A percentile compares a stretch with the other conserved stretches of the same genome.
Conservation (phyloP, 805 yeast genomes). For the Barnettozyma sp. region DNA sequence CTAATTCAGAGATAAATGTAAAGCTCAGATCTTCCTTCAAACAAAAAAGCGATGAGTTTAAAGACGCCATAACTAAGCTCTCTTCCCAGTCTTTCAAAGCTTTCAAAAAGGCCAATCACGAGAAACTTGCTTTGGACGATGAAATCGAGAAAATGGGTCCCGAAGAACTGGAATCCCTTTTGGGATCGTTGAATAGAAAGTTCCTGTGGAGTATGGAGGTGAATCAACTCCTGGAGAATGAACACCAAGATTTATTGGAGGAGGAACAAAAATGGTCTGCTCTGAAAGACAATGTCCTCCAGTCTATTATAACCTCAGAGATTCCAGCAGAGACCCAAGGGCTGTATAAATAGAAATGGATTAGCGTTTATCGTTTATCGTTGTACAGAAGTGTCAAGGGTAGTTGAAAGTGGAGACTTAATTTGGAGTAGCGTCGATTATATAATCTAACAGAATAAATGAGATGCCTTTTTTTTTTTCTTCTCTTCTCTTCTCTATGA, state of each 20-base stretch:
- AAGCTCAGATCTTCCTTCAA: conserved; percentile 17
- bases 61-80: background rate
- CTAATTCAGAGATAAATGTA: conserved; percentile 22
- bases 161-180: conserved; percentile 16
- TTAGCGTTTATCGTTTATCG: background rate
- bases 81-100: conserved; percentile 10
- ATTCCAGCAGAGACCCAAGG: conserved; percentile 9
- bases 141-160: background rate
- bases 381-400: too few relatives aligned
- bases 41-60: conserved; percentile 11
- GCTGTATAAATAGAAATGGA: conserved; percentile 1
- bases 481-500: too few relatives aligned
- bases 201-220: conserved; percentile 34
- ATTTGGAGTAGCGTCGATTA: too few relatives aligned
- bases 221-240: conserved; percentile 30
- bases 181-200: conserved; percentile 28
- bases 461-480: conserved; percentile 1
- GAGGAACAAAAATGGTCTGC: conserved; percentile 33
- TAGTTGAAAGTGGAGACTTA: background rate
- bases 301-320: conserved; percentile 34
- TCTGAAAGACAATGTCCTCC: conserved; percentile 36
- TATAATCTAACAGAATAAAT: too few relatives aligned
- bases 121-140: conserved; percentile 17
- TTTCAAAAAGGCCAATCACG: conserved; percentile 12
- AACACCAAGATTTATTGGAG: conserved; percentile 26